These are phyloP conservation scores for Metschnikowia lunata DNA, from an alignment of 805 yeast species.

Conservation along the genomic window DNA sequence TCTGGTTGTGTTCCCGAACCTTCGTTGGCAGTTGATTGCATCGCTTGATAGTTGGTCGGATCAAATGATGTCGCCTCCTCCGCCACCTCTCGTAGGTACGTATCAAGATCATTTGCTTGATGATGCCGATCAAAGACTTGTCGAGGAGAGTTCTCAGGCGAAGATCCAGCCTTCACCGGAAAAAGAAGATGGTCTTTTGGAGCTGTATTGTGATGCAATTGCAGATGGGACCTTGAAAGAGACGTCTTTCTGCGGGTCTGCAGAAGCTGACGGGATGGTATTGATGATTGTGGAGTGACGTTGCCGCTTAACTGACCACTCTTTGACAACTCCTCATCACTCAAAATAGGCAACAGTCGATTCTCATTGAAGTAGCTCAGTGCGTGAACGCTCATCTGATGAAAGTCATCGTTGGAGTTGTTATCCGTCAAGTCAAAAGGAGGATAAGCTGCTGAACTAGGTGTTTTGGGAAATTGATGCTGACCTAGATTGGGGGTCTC, in stretches of 20 bases:
- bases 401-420: conserved; percentile 16
- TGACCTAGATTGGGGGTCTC: conserved; percentile 8
- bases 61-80: conserved; percentile 3
- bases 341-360: conserved; percentile 14
- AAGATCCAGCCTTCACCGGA: conserved; percentile 6
- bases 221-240: conserved; percentile 14
- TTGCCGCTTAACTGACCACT: conserved; percentile 3
- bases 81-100: conserved; percentile 11
- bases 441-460: conserved; percentile 17
- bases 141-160: conserved; percentile 7
- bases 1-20: background rate
- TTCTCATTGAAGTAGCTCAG: conserved; percentile 11
- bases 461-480: conserved; percentile 12
- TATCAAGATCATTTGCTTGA: conserved; percentile 3
- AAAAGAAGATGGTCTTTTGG: conserved; percentile 3
- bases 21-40: background rate
- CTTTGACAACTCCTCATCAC: conserved; percentile 13
- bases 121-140: conserved; percentile 1
- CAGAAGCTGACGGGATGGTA: conserved; percentile 17
- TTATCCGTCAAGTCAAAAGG: conserved; percentile 14
- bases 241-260: conserved; percentile 15
- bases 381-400: conserved; percentile 5
- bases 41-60: background rate
- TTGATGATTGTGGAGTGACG: conserved; percentile 12
- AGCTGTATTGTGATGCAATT: conserved; percentile 8